phyloP scores from a whole-genome alignment of 345 rosid genomes.

The Nasturtium officinale region DNA sequence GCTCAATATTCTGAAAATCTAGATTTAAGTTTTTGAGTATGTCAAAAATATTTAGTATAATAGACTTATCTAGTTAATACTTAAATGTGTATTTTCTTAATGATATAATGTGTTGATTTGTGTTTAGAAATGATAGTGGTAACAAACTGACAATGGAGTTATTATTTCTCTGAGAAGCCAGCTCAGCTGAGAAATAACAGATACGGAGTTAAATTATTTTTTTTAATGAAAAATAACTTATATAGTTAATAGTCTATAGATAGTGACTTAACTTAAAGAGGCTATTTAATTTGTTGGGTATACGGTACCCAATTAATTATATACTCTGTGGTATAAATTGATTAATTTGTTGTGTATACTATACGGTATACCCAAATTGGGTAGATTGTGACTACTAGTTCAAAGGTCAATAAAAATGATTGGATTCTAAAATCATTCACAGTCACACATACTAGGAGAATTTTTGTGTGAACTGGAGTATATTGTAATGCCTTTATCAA shows the following conservation, averaged over 20 bases:
- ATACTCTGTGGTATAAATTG: too few relatives aligned
- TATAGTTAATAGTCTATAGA: too few relatives aligned
- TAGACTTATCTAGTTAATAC: background rate
- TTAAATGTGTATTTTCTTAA: background rate
- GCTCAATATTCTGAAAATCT: background rate
- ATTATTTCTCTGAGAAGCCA: too few relatives aligned
- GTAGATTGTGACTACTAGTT: background rate
- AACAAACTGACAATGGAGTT: too few relatives aligned
- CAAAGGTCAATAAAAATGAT: background rate
- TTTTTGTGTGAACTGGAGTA: background rate
- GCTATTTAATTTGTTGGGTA: too few relatives aligned
- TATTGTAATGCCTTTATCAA: too few relatives aligned
- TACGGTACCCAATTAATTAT: too few relatives aligned
- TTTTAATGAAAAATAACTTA: too few relatives aligned
- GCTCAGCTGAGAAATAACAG: background rate
- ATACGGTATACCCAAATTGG: background rate
- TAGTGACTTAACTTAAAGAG: too few relatives aligned
- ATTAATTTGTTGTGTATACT: background rate
- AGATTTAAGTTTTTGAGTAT: too few relatives aligned
- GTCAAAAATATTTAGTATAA: background rate
- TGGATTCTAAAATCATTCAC: background rate
- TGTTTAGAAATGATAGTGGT: background rate
- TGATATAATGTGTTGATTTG: background rate
- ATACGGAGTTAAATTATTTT: background rate
- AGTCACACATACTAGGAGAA: background rate